A percentile compares a stretch with the other conserved stretches of the same genome.
Conservation (phyloP, 306 rosid species). For the Rubus parviflorus region DNA sequence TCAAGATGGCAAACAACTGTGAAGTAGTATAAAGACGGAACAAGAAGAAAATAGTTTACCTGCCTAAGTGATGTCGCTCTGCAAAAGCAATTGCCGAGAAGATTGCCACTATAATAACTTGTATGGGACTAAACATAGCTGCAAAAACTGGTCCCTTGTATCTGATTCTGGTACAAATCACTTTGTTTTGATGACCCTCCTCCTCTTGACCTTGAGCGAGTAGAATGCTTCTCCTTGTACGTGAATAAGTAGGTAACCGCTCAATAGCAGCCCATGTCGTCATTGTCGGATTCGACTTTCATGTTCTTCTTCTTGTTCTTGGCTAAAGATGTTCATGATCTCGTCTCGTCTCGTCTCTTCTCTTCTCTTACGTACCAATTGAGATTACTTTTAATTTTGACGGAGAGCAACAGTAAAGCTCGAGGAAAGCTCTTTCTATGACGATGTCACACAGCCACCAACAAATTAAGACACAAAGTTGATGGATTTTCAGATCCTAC, state of each 20-base stretch:
- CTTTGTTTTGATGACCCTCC: background rate
- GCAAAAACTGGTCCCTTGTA: slow-evolving; percentile 38
- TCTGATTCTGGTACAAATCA: slow-evolving; percentile 16
- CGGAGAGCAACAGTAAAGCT: too few species aligned
- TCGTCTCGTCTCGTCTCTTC: too few species aligned
- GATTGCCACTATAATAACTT: slow-evolving; percentile 18
- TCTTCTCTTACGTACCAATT: background rate
- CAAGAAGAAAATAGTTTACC: slow-evolving; percentile 9
- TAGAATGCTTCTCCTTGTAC: background rate
- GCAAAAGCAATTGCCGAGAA: slow-evolving; percentile 33
- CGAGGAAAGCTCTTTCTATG: too few species aligned
- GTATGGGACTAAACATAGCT: slow-evolving; percentile 37
- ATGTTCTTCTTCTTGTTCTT: background rate
- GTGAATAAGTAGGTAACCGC: background rate
- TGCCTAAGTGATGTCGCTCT: slow-evolving; percentile 27
- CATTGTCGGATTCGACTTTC: background rate
- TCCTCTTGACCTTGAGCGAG: background rate
- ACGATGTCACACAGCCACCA: too few species aligned
- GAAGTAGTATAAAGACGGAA: background rate
- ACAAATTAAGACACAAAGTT: too few species aligned
- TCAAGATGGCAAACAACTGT: background rate
- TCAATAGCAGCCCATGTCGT: background rate
- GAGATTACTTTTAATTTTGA: too few species aligned
- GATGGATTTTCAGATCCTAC: too few species aligned
- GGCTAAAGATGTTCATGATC: background rate